Evolutionary conservation across 2,329 filamentous ascomycete species (phyloP), one percentile per base, ranked within the genome.

Genomic region (Madurella mycetomatis): DNA sequence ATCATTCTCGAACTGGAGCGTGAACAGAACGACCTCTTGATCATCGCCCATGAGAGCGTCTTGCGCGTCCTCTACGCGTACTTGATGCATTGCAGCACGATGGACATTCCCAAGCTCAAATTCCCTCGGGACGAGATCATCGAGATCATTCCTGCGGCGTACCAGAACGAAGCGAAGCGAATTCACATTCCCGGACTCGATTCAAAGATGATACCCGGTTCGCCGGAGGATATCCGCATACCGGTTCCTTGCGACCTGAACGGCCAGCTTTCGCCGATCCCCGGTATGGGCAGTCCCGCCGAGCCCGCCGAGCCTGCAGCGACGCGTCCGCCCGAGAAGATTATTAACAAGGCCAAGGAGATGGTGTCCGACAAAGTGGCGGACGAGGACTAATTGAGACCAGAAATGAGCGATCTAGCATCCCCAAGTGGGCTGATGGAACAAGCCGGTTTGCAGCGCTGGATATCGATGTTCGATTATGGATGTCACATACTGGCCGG

Each of bases 111-210:
- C 4, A 87, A 86, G 63, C 82, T 99, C 58, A 88, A 90, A 62
- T 99, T 99, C 66, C 94, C 94, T 4, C 88, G 94, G 42, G 87
- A 99, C 67, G 91, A 99, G 69, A 97, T 99, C 67, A 96, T 99
- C 62, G 94, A 99, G 77, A 96, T 99, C 68, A 95, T 97, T 55
- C 95, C 94, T 2, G 92, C 92, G 16, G 92, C 90, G 32, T 99
- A 99, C 73, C 94, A 96, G 74, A 99, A 99, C 67, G 88, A 94
- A 70, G 90, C 92, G 17, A 94, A 90, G 70, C 85, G 91, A 54
- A 91, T 99, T 64, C 85, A 88, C 64, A 95, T 99, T 59, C 87
- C 89, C 5, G 80, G 80, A 3, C 70, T 84, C 25, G 79, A 84
- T 55, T 78, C 81, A 12, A 78, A 81, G 47, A 84, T 91, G 49